These are phyloP conservation scores for Rusavskia elegans DNA, from an alignment of 495 filamentous ascomycete genomes.

Conservation along the genomic window DNA sequence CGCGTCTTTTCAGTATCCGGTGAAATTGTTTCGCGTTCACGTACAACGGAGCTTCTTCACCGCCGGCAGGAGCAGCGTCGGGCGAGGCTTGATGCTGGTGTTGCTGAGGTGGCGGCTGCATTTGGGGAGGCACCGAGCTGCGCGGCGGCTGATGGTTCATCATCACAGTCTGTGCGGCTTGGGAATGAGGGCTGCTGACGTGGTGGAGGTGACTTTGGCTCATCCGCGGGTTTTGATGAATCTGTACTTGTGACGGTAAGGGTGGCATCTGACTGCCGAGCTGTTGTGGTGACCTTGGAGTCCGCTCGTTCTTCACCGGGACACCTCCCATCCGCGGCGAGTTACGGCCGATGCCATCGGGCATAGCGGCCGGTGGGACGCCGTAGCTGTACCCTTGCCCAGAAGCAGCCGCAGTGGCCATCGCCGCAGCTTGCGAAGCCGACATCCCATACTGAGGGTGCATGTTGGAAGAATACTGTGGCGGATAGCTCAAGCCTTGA, in stretches of 20 bases:
- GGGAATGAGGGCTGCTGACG: conserved; percentile 31
- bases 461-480: conserved; percentile 30
- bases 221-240: conserved; percentile 29
- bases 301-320: conserved; percentile 33
- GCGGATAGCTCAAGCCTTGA: conserved; percentile 35
- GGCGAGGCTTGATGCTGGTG: conserved; percentile 65
- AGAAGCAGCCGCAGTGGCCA: conserved; percentile 39
- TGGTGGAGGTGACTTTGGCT: conserved; percentile 32
- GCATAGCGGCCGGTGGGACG: conserved; percentile 32
- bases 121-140: conserved; percentile 28
- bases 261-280: conserved; percentile 33
- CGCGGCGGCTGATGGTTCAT: conserved; percentile 32
- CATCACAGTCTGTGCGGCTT: conserved; percentile 29
- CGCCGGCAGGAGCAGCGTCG: conserved; percentile 56
- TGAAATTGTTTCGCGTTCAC: conserved; percentile 99
- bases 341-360: conserved; percentile 28
- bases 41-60: conserved; percentile 89
- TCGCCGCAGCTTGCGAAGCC: conserved; percentile 33
- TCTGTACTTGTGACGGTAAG: conserved; percentile 32
- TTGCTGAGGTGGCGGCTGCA: conserved; percentile 32
- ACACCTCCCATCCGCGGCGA: conserved; percentile 36
- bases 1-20: conserved; percentile 82
- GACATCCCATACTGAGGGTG: conserved; percentile 33
- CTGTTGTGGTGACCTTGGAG: conserved; percentile 35
- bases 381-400: conserved; percentile 24